phyloP scores from a whole-genome alignment of 495 filamentous ascomycete species.

The Penicillium angulare region DNA sequence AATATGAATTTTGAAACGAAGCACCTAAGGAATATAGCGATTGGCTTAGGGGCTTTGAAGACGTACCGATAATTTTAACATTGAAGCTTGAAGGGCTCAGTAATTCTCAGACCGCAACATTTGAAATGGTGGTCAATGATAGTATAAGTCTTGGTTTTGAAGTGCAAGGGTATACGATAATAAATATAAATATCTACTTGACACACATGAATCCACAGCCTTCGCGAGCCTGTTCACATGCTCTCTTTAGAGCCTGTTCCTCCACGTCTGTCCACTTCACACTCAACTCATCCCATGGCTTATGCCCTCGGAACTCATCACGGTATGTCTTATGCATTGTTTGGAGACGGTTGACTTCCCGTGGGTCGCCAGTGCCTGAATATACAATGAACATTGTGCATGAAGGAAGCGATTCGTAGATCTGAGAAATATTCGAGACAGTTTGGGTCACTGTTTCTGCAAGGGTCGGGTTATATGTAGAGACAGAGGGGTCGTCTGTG shows the following conservation, averaged over 20 bases:
- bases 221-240: constrained; percentile 65
- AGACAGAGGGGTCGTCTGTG: background rate
- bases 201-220: constrained; percentile 82
- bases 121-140: no score
- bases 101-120: no score
- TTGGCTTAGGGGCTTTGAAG: no score
- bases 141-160: background rate
- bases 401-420: constrained; percentile 73
- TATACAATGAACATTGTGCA: constrained; percentile 89
- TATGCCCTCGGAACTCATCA: constrained; percentile 67
- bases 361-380: constrained; percentile 83
- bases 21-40: background rate
- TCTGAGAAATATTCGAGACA: constrained; percentile 57
- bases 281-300: constrained; percentile 83
- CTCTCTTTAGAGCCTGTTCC: constrained; percentile 72
- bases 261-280: constrained; percentile 91
- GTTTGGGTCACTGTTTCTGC: constrained; percentile 46
- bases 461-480: constrained; percentile 26
- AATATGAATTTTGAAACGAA: background rate
- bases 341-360: constrained; percentile 71
- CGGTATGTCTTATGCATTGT: constrained; percentile 69
- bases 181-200: no score
- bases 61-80: no score
- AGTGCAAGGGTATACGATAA: background rate
- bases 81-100: no score